These are phyloP conservation scores for Colletotrichum cordylinicola DNA, from an alignment of 2,329 filamentous ascomycete species.

Conservation along the genomic window DNA sequence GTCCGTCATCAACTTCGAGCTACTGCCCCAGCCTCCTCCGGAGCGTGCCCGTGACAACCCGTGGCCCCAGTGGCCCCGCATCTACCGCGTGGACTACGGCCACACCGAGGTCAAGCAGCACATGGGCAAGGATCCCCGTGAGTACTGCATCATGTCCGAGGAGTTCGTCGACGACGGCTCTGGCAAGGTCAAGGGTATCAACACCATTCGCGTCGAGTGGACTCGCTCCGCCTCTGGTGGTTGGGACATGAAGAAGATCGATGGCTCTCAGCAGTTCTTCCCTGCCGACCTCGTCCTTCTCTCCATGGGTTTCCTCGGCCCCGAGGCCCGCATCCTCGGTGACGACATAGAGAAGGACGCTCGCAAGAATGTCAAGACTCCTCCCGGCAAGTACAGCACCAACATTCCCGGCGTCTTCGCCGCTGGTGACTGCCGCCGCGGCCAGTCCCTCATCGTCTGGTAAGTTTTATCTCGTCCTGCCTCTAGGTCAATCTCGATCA, in stretches of 20 bases:
- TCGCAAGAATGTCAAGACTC: slow-evolving; percentile 96
- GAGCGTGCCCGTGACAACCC: slow-evolving; percentile 94
- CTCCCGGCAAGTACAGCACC: slow-evolving; percentile 85
- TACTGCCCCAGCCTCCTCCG: slow-evolving; percentile 88
- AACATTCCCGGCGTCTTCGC: slow-evolving; percentile 90
- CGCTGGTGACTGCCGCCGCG: slow-evolving; percentile 92
- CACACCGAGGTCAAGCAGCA: slow-evolving; percentile 96
- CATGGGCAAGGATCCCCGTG: slow-evolving; percentile 93
- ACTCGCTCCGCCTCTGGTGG: slow-evolving; percentile 86
- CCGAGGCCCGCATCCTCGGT: slow-evolving; percentile 86
- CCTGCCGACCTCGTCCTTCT: slow-evolving; percentile 91
- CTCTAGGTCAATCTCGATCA: neutral
- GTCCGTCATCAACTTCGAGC: slow-evolving; percentile 95
- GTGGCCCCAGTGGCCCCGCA: slow-evolving; percentile 97
- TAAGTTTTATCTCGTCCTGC: slow-evolving; percentile 52
- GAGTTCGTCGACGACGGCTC: slow-evolving; percentile 90
- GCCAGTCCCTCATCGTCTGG: slow-evolving; percentile 96
- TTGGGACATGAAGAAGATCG: slow-evolving; percentile 99
- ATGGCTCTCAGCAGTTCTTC: slow-evolving; percentile 95
- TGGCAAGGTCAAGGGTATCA: slow-evolving; percentile 93
- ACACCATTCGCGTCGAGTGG: slow-evolving; percentile 95
- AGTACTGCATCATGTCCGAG: slow-evolving; percentile 98
- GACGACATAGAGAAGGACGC: slow-evolving; percentile 90
- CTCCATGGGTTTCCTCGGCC: slow-evolving; percentile 97
- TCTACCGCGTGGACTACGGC: slow-evolving; percentile 98